These are phyloP conservation scores for Zygosaccharomyces siamensis DNA, from an alignment of 805 yeast genomes.

Conservation along the genomic window DNA sequence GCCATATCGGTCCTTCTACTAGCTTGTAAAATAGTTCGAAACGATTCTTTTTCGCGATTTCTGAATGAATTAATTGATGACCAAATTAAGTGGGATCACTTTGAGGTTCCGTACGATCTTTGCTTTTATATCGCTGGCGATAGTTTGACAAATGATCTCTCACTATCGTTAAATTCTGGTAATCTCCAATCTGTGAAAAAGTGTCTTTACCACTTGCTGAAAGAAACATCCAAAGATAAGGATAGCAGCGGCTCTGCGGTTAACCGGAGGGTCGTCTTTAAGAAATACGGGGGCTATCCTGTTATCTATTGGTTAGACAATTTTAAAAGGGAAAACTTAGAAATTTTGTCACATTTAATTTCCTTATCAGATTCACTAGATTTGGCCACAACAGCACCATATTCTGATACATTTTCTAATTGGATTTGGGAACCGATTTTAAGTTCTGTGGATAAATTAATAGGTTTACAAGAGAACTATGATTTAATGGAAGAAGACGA, in stretches of 20 bases:
- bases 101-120: slow-evolving; percentile 1
- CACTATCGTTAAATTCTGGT: slow-evolving; percentile 8
- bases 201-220: slow-evolving; percentile 19
- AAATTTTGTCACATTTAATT: slow-evolving; percentile 18
- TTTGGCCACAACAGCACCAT: slow-evolving; percentile 3
- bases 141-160: slow-evolving; percentile 10
- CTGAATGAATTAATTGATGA: slow-evolving; percentile 5
- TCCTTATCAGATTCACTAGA: slow-evolving; percentile 16
- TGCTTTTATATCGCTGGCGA: slow-evolving; percentile 20
- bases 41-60: slow-evolving; percentile 8
- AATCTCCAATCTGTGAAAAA: slow-evolving; percentile 20
- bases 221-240: slow-evolving; percentile 18
- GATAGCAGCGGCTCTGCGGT: slow-evolving; percentile 4
- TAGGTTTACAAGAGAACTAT: slow-evolving; percentile 12
- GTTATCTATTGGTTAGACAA: slow-evolving; percentile 11
- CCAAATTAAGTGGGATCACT: background rate
- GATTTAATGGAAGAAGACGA: slow-evolving; percentile 3
- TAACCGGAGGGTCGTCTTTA: slow-evolving; percentile 18
- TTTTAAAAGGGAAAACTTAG: slow-evolving; percentile 17
- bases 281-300: slow-evolving; percentile 22
- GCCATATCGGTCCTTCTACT: slow-evolving; percentile 47
- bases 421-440: slow-evolving; percentile 12
- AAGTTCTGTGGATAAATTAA: slow-evolving; percentile 16
- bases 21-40: slow-evolving; percentile 46
- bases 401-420: slow-evolving; percentile 12